Conservation (phyloP, 257 asterid genomes). For the Nicotiana attenuata region DNA sequence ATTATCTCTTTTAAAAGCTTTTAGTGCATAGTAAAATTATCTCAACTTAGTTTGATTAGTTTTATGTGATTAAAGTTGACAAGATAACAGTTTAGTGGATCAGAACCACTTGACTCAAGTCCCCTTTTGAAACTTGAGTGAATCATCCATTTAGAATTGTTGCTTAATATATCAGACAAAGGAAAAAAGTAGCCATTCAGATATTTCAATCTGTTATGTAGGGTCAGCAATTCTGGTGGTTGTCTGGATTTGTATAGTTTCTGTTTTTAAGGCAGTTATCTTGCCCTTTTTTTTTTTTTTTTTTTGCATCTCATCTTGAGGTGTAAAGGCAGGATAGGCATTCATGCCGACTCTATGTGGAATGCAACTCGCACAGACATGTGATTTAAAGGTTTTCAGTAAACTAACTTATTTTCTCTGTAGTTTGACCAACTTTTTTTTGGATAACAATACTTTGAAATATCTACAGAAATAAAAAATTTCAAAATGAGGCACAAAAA, state of each 20-base stretch:
- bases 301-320: neutral
- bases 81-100: neutral
- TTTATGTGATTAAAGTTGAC: neutral
- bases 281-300: too few species aligned
- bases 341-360: neutral
- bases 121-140: neutral
- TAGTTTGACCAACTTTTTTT: neutral
- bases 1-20: neutral
- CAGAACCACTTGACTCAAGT: too few species aligned
- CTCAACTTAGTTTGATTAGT: neutral
- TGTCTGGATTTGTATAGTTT: neutral
- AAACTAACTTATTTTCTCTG: neutral
- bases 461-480: neutral
- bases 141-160: neutral
- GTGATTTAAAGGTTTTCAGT: neutral
- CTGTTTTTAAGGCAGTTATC: neutral
- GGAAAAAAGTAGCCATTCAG: neutral
- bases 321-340: conserved; percentile 4
- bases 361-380: neutral
- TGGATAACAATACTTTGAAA: neutral
- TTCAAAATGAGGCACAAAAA: neutral
- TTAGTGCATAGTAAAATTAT: neutral
- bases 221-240: neutral
- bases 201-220: neutral
- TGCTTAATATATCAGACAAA: neutral